Evolutionary conservation across 140 eudicot species (phyloP).

Genomic region (Flaveria floridana): DNA sequence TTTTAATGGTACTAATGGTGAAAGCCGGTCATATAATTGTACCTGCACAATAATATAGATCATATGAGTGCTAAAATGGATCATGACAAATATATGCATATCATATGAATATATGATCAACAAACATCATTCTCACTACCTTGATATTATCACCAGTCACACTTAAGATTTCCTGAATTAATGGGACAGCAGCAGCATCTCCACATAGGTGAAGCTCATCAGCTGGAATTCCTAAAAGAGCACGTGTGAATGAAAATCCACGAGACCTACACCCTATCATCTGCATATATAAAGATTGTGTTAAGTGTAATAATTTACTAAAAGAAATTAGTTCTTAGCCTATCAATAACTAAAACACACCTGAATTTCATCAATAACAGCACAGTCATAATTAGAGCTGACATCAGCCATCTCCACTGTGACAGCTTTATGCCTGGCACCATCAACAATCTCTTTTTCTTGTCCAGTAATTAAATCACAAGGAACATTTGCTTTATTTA

Average conservation of each 20-base stretch:
- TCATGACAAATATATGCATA: neutral
- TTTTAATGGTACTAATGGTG: slow-evolving; percentile 68
- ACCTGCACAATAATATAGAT: slow-evolving; percentile 40
- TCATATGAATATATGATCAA: slow-evolving; percentile 26
- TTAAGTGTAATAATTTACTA: neutral
- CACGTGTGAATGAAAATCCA: slow-evolving; percentile 93
- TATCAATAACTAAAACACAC: slow-evolving; percentile 36
- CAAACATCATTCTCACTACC: slow-evolving; percentile 41
- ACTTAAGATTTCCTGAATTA: slow-evolving; percentile 69
- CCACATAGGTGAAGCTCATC: slow-evolving; percentile 93
- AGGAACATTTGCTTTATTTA: slow-evolving; percentile 86
- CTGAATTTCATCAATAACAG: slow-evolving; percentile 97
- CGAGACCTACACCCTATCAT: slow-evolving; percentile 83
- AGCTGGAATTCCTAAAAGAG: slow-evolving; percentile 79
- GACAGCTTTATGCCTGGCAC: slow-evolving; percentile 80
- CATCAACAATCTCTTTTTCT: slow-evolving; percentile 73
- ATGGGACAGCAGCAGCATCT: slow-evolving; percentile 92
- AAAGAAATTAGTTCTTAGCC: neutral
- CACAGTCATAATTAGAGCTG: slow-evolving; percentile 70
- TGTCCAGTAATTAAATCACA: slow-evolving; percentile 93
- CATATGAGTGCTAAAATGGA: neutral
- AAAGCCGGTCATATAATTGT: slow-evolving; percentile 76
- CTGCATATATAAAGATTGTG: slow-evolving; percentile 36
- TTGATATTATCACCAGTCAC: slow-evolving; percentile 71
- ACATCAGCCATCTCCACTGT: slow-evolving; percentile 99